Evolutionary conservation across 2,329 filamentous ascomycete species (phyloP), one percentile per base, ranked within the genome.

Genomic region (Emergomyces pasteurianus): DNA sequence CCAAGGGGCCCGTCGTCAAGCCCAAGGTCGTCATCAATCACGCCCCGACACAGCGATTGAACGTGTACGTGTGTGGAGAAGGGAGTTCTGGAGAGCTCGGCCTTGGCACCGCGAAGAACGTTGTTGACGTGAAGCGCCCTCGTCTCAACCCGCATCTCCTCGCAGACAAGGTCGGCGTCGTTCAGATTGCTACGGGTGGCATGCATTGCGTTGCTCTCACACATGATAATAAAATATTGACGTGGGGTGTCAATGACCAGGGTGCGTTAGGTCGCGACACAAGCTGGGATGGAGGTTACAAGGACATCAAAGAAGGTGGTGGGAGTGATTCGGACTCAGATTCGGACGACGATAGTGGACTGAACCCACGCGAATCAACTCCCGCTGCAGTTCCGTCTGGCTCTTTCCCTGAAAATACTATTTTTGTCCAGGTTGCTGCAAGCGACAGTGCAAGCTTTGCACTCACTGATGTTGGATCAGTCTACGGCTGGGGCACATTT

Each of bases 191-290:
- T 58, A 85, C 86, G 63, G 90, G 90, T 63, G 89, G 89, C 61
- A 92, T 95, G 89, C 90, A 95, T 74, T 85, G 81, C 58, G 79
- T 88, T 64, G 89, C 86, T 2, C 77, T 94, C 58, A 92, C 90
- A 57, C 82, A 86, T 66, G 87, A 92, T 73, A 90, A 91, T 78
- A 86, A 86, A 75, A 88, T 95, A 66, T 77, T 90, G 59, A 91
- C 88, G 34, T 95, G 90, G 90, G 90, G 90, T 59, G 89, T 94
- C 67, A 94, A 94, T 71, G 90, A 95, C 70, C 86, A 91, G 69
- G 87, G 88, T 64, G 88, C 90, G 9, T 81, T 95, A 43, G 90
- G 90, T 49, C 81, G 90, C 69, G 83, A 89, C 70, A 92, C 88
- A 2, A 77, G 76, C 14, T 87, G 85, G 80, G 83, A 86, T 1